A percentile compares a stretch with the other conserved stretches of the same genome.
These are phyloP conservation scores for Pichia scutulata DNA, from an alignment of 805 yeast species.

Conservation along the genomic window DNA sequence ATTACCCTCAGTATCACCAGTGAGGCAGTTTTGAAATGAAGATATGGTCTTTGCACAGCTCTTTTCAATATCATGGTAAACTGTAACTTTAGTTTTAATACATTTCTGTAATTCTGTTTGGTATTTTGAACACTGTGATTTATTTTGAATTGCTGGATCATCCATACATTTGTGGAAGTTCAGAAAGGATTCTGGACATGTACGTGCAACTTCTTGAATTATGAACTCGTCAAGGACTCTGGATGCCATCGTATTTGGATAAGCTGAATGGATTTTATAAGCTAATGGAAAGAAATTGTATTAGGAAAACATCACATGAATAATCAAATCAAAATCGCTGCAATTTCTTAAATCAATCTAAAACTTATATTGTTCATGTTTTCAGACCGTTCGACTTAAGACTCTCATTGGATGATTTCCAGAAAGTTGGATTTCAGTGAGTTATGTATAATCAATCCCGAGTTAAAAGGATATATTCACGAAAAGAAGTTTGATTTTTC, in stretches of 20 bases:
- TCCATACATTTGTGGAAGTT: conserved; percentile 66
- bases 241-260: conserved; percentile 29
- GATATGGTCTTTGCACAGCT: conserved; percentile 52
- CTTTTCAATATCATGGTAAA: conserved; percentile 59
- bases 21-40: conserved; percentile 60
- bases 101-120: conserved; percentile 56
- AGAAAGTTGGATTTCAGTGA: conserved; percentile 1
- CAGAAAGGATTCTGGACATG: conserved; percentile 68
- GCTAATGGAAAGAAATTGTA: neutral
- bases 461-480: conserved; percentile 12
- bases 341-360: neutral
- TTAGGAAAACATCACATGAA: neutral
- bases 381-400: neutral
- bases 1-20: conserved; percentile 34
- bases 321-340: neutral
- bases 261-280: no score
- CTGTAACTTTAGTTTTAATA: conserved; percentile 57
- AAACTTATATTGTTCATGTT: neutral
- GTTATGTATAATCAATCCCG: conserved; percentile 10
- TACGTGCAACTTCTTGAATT: conserved; percentile 69
- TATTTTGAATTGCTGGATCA: conserved; percentile 42
- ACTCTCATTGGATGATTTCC: neutral
- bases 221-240: conserved; percentile 59
- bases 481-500: conserved; percentile 16
- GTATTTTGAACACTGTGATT: conserved; percentile 42